phyloP scores from a whole-genome alignment of 768 basidiomycete species.

The Mycena chlorophos region DNA sequence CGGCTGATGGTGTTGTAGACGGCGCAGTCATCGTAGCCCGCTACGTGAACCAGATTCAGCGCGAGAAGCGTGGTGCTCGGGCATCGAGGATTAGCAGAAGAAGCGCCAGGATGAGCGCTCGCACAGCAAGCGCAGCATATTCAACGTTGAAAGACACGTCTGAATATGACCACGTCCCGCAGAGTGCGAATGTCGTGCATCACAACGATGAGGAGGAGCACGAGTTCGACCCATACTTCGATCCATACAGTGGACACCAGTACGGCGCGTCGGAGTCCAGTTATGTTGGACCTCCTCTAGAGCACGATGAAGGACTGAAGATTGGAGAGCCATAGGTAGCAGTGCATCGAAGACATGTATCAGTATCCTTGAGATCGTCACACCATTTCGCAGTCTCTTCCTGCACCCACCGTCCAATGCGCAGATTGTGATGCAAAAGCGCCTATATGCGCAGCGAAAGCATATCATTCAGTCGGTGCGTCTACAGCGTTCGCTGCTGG shows the following conservation, averaged over 20 bases:
- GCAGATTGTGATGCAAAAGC: conserved; percentile 48
- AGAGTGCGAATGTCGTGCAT: conserved; percentile 18
- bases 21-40: conserved; percentile 54
- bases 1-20: conserved; percentile 36
- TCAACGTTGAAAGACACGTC: conserved; percentile 24
- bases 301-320: too few species aligned
- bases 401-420: background rate
- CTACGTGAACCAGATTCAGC: conserved; percentile 52
- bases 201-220: conserved; percentile 6
- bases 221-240: conserved; percentile 48
- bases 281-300: too few species aligned
- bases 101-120: conserved; percentile 35
- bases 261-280: too few species aligned
- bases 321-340: too few species aligned
- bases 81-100: conserved; percentile 36
- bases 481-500: conserved; percentile 13
- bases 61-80: conserved; percentile 48
- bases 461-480: conserved; percentile 70
- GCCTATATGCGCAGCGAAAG: conserved; percentile 65
- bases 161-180: conserved; percentile 12
- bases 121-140: conserved; percentile 28
- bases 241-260: too few species aligned
- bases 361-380: too few species aligned
- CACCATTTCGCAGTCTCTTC: background rate
- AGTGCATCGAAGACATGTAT: too few species aligned